phyloP scores from a whole-genome alignment of 1,139 yeast species.

The Saccharomyces hybrid region DNA sequence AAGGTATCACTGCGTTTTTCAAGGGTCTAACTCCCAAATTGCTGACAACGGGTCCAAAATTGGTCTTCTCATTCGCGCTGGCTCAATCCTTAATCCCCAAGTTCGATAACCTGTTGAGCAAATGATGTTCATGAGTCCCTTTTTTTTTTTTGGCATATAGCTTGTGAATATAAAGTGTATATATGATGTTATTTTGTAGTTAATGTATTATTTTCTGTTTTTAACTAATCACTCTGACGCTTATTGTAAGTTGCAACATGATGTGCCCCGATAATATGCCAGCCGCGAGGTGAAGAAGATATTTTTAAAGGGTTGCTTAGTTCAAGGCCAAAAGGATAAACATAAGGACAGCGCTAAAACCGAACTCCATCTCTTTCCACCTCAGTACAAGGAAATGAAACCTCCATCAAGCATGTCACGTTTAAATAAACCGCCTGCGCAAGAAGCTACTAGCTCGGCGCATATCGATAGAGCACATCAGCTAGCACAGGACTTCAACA shows the following conservation, averaged over 20 bases:
- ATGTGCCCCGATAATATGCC: neutral
- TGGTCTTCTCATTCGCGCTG: conserved; percentile 91
- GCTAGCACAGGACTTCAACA: conserved; percentile 7
- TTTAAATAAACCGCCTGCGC: conserved; percentile 5
- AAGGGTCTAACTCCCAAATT: conserved; percentile 95
- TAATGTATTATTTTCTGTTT: neutral
- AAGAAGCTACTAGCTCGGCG: neutral
- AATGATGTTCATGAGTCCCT: conserved; percentile 7
- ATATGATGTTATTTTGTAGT: neutral
- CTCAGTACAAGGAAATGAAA: neutral
- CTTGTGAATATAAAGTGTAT: neutral
- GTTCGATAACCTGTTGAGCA: conserved; percentile 58
- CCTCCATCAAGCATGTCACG: neutral
- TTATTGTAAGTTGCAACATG: too few relatives aligned
- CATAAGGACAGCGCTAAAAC: neutral
- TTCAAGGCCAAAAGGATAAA: neutral
- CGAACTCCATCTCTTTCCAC: neutral
- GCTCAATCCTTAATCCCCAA: conserved; percentile 97
- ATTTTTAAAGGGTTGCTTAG: neutral
- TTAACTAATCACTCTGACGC: too few relatives aligned
- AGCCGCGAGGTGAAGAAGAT: neutral
- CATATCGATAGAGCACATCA: neutral
- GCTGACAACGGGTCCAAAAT: conserved; percentile 95
- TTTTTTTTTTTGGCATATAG: neutral
- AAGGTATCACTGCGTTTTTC: conserved; percentile 85